Evolutionary conservation across 169 alveolate species (phyloP).

Genomic region (Neospora caninum): DNA sequence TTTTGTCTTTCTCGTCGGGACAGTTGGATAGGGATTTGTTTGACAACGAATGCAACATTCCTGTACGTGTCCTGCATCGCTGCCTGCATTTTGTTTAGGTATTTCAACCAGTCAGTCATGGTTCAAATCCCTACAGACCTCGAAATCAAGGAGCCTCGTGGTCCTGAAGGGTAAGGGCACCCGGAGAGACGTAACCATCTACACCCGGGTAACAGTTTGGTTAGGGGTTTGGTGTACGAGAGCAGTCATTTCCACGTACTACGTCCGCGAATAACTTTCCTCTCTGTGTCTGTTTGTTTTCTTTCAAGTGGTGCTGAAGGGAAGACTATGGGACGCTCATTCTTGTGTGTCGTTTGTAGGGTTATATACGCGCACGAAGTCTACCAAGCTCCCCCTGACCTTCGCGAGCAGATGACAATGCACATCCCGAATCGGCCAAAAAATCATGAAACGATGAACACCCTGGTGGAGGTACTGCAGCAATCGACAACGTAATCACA

Average conservation of each 20-base stretch:
- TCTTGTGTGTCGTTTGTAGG: neutral
- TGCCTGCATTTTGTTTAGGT: neutral
- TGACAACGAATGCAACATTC: too few species aligned
- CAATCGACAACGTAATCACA: neutral
- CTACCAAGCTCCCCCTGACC: neutral
- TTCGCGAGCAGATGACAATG: neutral
- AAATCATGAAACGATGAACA: neutral
- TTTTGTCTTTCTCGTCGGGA: neutral
- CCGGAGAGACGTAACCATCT: too few species aligned
- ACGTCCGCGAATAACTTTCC: too few species aligned
- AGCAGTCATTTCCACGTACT: too few species aligned
- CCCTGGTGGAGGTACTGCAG: neutral
- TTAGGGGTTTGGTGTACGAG: neutral
- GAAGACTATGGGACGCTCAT: too few species aligned
- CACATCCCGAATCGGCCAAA: neutral
- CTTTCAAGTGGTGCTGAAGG: too few species aligned
- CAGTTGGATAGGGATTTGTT: too few species aligned
- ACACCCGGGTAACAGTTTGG: neutral
- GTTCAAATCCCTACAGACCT: neutral
- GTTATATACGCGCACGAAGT: slow-evolving; percentile 3
- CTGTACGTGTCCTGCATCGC: neutral
- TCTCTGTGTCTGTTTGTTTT: too few species aligned
- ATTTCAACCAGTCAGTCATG: neutral
- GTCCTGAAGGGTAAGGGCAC: slow-evolving; percentile 5
- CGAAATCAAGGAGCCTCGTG: slow-evolving; percentile 39